Base-by-base conservation (phyloP, 257 asterid genomes). In the Salvia splendens region DNA sequence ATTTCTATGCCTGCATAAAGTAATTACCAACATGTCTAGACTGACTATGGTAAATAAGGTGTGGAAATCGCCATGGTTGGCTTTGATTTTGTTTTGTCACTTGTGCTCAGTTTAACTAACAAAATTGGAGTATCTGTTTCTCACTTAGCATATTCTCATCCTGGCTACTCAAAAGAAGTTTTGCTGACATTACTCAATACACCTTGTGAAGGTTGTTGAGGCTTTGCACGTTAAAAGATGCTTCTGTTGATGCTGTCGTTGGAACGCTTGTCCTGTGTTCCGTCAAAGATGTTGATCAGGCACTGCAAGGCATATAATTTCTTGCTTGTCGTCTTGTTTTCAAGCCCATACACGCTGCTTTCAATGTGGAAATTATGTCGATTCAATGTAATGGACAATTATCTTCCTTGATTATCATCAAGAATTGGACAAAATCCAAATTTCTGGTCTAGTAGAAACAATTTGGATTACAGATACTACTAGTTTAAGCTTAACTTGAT, bases 211-310 rank as follows among this genome's bases (percentile, higher is more conserved):
- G 98, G 98, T 92, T 20, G 92, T 81, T 3, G 98, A 92, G 83
- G 88, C 89, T 57, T 75, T 92, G 80, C 98, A n/a, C 98, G 9
- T 35, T 89, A 51, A 36, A 53, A 32, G 97, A 89, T 86, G 86
- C 91, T 73, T 86, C 96, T 33, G 87, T 92, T 15, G 98, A 89
- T 80, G 96, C 90, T 66, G 94, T 92, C 50, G 75, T 92, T 48
- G 97, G 96, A 69, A 87, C 97, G 0, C 98, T 92, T 62, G 94
- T 92, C 43, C 74, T 92, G 14, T 92, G 98, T 72, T 92, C 98
- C n/a, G 98, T 92, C 30, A 62, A 80, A 49, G 95, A 92, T 77
- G 84, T 89, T 54, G 83, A 83, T 73, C 72, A 43, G 76, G 72
- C 97, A 62, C 70, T 92, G 76, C 85, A 78, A 81, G 98, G 98